A percentile compares a stretch with the other conserved stretches of the same genome.
Evolutionary conservation across 768 basidiomycete genomes (phyloP).

Genomic region (Xerocomellus dryophilus): DNA sequence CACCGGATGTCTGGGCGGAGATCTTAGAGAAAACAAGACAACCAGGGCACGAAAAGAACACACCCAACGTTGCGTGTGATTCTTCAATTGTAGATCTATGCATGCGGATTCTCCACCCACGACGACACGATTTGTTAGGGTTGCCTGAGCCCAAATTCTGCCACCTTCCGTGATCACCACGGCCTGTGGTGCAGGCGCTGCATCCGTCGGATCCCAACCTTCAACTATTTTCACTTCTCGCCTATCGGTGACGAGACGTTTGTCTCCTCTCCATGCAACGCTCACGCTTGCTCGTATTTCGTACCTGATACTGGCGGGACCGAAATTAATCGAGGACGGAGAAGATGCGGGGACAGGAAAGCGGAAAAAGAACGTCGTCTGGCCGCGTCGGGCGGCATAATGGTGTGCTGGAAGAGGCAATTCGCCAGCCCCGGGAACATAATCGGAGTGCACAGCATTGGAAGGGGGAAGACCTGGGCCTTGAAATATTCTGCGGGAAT

Average conservation of each 20-base stretch:
- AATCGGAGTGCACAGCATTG: slow-evolving; percentile 69
- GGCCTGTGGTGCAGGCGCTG: slow-evolving; percentile 46
- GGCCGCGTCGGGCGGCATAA: slow-evolving; percentile 70
- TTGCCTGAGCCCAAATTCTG: slow-evolving; percentile 74
- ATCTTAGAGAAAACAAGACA: slow-evolving; percentile 3
- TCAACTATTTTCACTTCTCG: slow-evolving; percentile 66
- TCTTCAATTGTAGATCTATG: slow-evolving; percentile 76
- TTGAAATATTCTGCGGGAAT: slow-evolving; percentile 70
- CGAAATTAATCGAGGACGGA: slow-evolving; percentile 71
- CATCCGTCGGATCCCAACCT: slow-evolving; percentile 35
- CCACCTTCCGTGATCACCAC: slow-evolving; percentile 74
- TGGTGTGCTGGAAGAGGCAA: slow-evolving; percentile 62
- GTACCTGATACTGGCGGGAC: slow-evolving; percentile 65
- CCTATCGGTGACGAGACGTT: slow-evolving; percentile 60
- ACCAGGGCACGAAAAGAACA: slow-evolving; percentile 5
- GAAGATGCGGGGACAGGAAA: slow-evolving; percentile 65
- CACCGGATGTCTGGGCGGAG: slow-evolving; percentile 56
- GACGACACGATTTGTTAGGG: slow-evolving; percentile 57
- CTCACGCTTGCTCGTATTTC: slow-evolving; percentile 70
- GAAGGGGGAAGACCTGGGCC: slow-evolving; percentile 80
- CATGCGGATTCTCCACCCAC: slow-evolving; percentile 69
- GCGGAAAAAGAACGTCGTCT: slow-evolving; percentile 78
- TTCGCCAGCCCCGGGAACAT: slow-evolving; percentile 48
- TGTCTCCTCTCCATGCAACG: slow-evolving; percentile 75
- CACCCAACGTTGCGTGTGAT: slow-evolving; percentile 79